Conservation (phyloP, 805 yeast species). For the Scheffersomyces stipitis region DNA sequence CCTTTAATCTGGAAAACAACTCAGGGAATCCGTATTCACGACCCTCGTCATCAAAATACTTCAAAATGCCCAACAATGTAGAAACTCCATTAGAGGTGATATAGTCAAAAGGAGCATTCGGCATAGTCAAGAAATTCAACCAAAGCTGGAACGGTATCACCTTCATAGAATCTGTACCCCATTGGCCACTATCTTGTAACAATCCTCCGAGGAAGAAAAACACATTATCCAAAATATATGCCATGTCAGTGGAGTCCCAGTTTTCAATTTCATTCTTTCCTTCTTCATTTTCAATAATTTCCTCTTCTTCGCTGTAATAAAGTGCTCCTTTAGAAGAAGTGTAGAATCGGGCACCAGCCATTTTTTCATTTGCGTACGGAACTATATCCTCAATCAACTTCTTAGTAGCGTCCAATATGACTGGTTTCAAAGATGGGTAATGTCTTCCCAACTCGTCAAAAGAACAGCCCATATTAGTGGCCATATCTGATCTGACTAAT, state of each 20-base stretch:
- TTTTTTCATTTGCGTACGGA: conserved; percentile 23
- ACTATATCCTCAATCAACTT: conserved; percentile 49
- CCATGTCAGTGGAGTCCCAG: conserved; percentile 54
- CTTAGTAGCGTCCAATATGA: conserved; percentile 50
- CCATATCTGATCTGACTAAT: conserved; percentile 48
- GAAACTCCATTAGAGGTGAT: conserved; percentile 53
- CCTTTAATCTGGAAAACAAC: conserved; percentile 33
- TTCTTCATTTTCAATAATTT: conserved; percentile 41
- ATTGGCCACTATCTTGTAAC: conserved; percentile 50
- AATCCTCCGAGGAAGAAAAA: conserved; percentile 52
- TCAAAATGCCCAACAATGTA: conserved; percentile 54
- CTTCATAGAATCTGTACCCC: conserved; percentile 42
- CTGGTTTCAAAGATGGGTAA: conserved; percentile 68
- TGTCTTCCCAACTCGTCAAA: conserved; percentile 84
- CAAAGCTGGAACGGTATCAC: conserved; percentile 43
- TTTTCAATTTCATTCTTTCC: conserved; percentile 38
- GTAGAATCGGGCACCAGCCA: conserved; percentile 44
- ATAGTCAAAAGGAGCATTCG: conserved; percentile 63
- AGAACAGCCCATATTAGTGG: conserved; percentile 59
- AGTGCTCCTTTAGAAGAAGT: conserved; percentile 38
- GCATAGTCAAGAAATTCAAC: conserved; percentile 47
- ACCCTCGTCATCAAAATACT: conserved; percentile 55
- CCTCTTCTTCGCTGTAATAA: conserved; percentile 43
- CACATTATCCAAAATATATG: conserved; percentile 50
- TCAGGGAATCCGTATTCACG: conserved; percentile 46